Conservation (phyloP, 371 early-diverging fungal species). For the Mucor racemosus region DNA sequence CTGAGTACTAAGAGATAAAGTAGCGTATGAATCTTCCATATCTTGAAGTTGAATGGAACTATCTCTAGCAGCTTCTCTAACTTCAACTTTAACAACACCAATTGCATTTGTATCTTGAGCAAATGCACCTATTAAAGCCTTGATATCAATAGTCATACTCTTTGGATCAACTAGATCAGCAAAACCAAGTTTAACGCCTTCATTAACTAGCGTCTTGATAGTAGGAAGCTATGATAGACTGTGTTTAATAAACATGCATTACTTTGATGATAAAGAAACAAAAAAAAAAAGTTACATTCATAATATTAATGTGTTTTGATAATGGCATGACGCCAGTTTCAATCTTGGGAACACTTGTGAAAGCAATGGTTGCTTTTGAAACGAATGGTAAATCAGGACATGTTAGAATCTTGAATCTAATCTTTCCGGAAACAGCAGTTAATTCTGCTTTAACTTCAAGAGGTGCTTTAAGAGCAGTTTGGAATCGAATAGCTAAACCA, state of each 20-base stretch:
- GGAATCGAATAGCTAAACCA: slow-evolving; percentile 39
- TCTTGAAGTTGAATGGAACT: slow-evolving; percentile 31
- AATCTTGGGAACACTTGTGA: slow-evolving; percentile 42
- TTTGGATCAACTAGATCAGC: slow-evolving; percentile 51
- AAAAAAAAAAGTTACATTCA: slow-evolving; percentile 37
- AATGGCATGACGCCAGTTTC: slow-evolving; percentile 53
- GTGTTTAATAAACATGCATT: background rate
- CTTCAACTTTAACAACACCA: slow-evolving; percentile 43
- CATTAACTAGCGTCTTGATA: slow-evolving; percentile 44
- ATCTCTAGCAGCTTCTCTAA: slow-evolving; percentile 36
- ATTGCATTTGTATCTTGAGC: slow-evolving; percentile 43
- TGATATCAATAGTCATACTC: slow-evolving; percentile 47
- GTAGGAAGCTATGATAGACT: slow-evolving; percentile 34
- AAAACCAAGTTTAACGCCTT: slow-evolving; percentile 42
- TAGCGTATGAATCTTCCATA: slow-evolving; percentile 50
- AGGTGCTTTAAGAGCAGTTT: slow-evolving; percentile 36
- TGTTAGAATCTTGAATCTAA: slow-evolving; percentile 47
- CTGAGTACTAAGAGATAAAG: slow-evolving; percentile 42
- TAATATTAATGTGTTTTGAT: slow-evolving; percentile 46
- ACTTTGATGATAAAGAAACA: background rate
- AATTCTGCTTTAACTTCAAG: slow-evolving; percentile 46
- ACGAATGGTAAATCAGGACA: slow-evolving; percentile 49
- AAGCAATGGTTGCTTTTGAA: slow-evolving; percentile 50
- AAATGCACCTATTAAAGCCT: slow-evolving; percentile 35
- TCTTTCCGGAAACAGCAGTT: slow-evolving; percentile 44